These are phyloP conservation scores for Heritiera fomes DNA, from an alignment of 345 rosid species.

Conservation along the genomic window DNA sequence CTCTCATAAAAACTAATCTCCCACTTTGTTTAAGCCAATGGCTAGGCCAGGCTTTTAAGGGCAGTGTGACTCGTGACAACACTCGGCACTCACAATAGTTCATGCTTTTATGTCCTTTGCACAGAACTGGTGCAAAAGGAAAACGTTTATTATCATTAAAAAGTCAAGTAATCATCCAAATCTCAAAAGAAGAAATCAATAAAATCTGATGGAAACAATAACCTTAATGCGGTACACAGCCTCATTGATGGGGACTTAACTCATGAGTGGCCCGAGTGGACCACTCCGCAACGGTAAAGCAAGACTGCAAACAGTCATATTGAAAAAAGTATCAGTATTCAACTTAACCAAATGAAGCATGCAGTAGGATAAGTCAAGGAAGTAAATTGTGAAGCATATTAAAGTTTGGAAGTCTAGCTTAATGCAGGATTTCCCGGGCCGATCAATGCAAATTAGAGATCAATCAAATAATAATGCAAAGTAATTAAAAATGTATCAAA, in stretches of 20 bases:
- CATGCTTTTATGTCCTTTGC: constrained; percentile 24
- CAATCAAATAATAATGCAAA: neutral
- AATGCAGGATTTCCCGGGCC: neutral
- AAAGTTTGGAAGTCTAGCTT: neutral
- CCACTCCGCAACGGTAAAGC: neutral
- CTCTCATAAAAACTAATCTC: constrained; percentile 19
- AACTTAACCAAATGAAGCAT: constrained; percentile 13
- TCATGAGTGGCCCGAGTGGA: neutral
- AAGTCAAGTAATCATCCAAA: neutral
- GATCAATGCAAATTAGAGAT: neutral
- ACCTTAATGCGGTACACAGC: constrained; percentile 24
- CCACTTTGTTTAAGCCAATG: constrained; percentile 36
- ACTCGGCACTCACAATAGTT: constrained; percentile 29
- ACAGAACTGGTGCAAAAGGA: neutral
- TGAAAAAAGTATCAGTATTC: neutral
- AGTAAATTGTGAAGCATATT: constrained; percentile 11
- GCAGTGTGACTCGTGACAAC: constrained; percentile 26
- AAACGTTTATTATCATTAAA: constrained; percentile 5
- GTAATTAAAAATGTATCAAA: no score
- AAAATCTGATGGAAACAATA: constrained; percentile 3
- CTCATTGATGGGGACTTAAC: constrained; percentile 19
- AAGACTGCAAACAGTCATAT: neutral
- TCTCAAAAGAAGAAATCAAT: constrained; percentile 9
- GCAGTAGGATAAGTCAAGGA: constrained; percentile 8
- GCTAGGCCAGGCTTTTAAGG: constrained; percentile 14